Evolutionary conservation across 306 rosid species (phyloP).

Genomic region (Cercis canadensis): DNA sequence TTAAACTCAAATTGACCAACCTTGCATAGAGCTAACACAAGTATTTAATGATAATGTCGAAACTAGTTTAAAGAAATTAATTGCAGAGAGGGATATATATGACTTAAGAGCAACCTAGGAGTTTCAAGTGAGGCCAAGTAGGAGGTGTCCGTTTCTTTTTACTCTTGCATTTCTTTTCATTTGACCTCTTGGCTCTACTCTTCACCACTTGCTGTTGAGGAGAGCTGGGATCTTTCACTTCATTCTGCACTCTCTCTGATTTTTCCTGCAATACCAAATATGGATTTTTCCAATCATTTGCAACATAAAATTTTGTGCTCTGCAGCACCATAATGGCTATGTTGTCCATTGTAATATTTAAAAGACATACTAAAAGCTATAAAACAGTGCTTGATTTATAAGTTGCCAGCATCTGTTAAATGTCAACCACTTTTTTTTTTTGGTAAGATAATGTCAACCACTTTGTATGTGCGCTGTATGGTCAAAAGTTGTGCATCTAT

Average conservation of each 20-base stretch:
- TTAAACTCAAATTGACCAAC: too few species aligned
- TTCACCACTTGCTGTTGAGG: conserved; percentile 45
- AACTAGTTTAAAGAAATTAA: too few species aligned
- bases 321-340: neutral
- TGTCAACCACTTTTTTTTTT: too few species aligned
- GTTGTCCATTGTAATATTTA: too few species aligned
- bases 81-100: neutral
- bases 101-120: conserved; percentile 62
- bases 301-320: conserved; percentile 25
- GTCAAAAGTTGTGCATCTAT: neutral
- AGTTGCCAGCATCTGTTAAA: too few species aligned
- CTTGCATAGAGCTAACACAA: too few species aligned
- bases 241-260: conserved; percentile 28
- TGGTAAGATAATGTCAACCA: too few species aligned
- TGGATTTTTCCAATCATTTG: conserved; percentile 27
- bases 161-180: conserved; percentile 50
- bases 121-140: conserved; percentile 64
- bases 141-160: conserved; percentile 53
- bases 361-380: too few species aligned
- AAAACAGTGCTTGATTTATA: too few species aligned
- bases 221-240: conserved; percentile 32
- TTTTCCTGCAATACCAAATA: conserved; percentile 54
- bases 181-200: conserved; percentile 39
- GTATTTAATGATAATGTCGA: too few species aligned
- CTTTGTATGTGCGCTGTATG: too few species aligned